Evolutionary conservation across 2,329 filamentous ascomycete genomes (phyloP).

Genomic region (Xylariaceae sp.): DNA sequence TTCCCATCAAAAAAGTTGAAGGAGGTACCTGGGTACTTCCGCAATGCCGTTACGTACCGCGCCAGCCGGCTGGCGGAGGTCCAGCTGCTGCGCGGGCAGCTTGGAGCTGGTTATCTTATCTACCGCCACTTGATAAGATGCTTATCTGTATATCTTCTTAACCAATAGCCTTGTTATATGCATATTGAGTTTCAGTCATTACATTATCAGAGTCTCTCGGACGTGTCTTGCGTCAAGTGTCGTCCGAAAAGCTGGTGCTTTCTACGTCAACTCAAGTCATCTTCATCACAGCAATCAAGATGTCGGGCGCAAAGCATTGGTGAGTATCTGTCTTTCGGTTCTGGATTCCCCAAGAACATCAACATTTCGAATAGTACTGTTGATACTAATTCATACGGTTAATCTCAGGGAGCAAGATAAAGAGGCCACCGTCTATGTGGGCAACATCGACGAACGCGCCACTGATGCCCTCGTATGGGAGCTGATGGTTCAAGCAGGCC

Average conservation of each 20-base stretch:
- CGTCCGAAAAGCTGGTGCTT: not conserved
- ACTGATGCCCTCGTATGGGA: slow-evolving; percentile 90
- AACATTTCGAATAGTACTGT: not conserved
- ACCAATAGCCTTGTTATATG: not conserved
- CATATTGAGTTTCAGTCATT: not conserved
- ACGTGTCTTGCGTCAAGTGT: not conserved
- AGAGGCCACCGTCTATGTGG: slow-evolving; percentile 95
- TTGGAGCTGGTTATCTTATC: not conserved
- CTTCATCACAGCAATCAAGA: slow-evolving; percentile 23
- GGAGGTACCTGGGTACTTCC: not conserved
- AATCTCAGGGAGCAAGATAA: slow-evolving; percentile 83
- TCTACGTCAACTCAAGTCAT: not conserved
- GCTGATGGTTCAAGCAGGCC: slow-evolving; percentile 95
- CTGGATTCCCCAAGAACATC: not conserved
- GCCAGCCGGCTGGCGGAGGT: not conserved
- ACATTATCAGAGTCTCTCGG: not conserved
- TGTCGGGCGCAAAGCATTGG: slow-evolving; percentile 40
- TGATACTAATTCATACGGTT: not conserved
- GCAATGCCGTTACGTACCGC: not conserved
- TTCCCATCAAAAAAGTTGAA: slow-evolving; percentile 9
- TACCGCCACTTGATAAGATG: not conserved
- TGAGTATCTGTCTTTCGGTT: slow-evolving; percentile 14
- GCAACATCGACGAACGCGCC: slow-evolving; percentile 96
- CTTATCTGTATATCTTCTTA: not conserved
- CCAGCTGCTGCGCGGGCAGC: not conserved